Base-by-base conservation (phyloP, 345 rosid species). In the Angophora floribunda region DNA sequence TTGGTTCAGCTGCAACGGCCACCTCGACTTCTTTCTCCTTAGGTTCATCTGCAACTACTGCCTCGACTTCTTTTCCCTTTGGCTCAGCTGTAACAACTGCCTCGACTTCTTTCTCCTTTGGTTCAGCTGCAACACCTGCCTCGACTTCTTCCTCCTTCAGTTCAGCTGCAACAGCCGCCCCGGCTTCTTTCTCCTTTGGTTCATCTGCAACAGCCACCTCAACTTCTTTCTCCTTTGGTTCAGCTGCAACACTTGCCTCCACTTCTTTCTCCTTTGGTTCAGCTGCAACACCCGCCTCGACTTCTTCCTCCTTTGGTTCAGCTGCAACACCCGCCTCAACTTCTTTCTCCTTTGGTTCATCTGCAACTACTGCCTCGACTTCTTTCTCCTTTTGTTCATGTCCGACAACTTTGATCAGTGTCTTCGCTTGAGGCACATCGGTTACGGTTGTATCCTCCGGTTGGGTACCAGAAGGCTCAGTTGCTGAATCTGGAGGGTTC, bases 151-250 rank as follows among this genome's bases (percentile, higher is more conserved):
- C 32, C 1, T 70, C 80, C 80, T 75, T 70, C 1, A 13, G 26
- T 36, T 36, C 47, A 36, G 4, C 47, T 36, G 82, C 47, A 59
- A 59, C 63, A 9, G 13, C 0, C 13, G 1, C 63, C 63, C 9
- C 0, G 6, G 24, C 63, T 30, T 51, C 86, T 1, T 55, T 51
- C 9, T 51, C 86, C 45, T 85, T 55, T 30, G 45, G 45, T 49
- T 51, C 1, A 15, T 0, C 41, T 87, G 57, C 89, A 53, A 82
- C 79, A 10, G 5, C 0, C 0, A 0, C 13, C 63, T 57, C 0
- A 3, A 57, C n/a, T 57, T 57, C 63, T 1, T 57, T 57, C 1
- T 57, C 63, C 63, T 57, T 57, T 2, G 63, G 63, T 24, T 24
- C 3, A 57, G 0, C n/a, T 57, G 63, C 63, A 57, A 57, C 63